phyloP scores from a whole-genome alignment of 768 basidiomycete genomes.

The Suillus plorans region DNA sequence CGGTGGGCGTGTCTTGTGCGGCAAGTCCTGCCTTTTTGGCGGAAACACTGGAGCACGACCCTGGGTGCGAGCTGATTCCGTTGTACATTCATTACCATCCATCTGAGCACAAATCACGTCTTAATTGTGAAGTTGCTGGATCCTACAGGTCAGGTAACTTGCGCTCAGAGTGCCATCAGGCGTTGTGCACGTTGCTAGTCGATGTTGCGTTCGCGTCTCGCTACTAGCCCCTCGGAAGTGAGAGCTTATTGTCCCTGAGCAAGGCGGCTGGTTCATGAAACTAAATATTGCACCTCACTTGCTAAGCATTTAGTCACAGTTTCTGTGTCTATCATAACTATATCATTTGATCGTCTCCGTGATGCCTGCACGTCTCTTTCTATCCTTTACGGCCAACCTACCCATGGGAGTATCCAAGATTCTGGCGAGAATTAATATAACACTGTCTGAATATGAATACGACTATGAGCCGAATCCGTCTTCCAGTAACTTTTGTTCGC shows the following conservation, averaged over 20 bases:
- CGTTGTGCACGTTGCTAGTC: neutral
- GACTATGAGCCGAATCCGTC: neutral
- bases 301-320: neutral
- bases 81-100: neutral
- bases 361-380: neutral
- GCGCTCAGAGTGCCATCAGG: neutral
- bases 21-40: neutral
- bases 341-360: neutral
- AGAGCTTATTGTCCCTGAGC: neutral
- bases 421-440: neutral
- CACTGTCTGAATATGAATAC: neutral
- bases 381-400: neutral
- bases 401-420: neutral
- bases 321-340: neutral
- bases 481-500: neutral
- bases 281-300: neutral
- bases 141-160: neutral
- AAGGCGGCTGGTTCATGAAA: neutral
- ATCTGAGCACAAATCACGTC: neutral
- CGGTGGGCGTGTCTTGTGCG: neutral
- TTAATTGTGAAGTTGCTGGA: neutral
- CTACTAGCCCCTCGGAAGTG: neutral
- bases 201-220: neutral
- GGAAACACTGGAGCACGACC: neutral
- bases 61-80: neutral